Evolutionary conservation across 176 grass and related monocot genomes (phyloP).

Genomic region (Saccharum spontaneum): DNA sequence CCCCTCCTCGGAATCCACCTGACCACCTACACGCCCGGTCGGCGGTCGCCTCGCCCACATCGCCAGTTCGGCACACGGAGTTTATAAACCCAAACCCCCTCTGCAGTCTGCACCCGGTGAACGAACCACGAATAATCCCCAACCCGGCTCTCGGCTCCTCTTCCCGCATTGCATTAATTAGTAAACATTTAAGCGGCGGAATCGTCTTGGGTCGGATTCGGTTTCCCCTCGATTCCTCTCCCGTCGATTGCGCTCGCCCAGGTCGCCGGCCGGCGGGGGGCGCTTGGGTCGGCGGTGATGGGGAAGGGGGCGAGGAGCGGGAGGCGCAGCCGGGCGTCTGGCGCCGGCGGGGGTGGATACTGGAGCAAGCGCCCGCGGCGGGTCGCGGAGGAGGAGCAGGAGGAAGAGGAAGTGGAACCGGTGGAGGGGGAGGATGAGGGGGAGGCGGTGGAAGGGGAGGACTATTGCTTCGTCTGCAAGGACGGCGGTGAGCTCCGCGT

Average conservation of each 20-base stretch:
- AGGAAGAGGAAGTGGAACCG: background rate
- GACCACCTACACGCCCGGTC: background rate
- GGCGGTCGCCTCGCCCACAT: background rate
- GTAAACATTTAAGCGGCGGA: background rate
- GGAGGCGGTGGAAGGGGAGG: background rate
- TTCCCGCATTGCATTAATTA: slow-evolving; percentile 3
- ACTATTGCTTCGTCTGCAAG: slow-evolving; percentile 55
- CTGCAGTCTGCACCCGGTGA: background rate
- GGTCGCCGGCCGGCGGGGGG: background rate
- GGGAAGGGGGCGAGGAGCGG: slow-evolving; percentile 1
- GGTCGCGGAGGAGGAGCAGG: slow-evolving; percentile 1
- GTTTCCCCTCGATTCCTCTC: background rate
- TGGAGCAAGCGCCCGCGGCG: slow-evolving; percentile 22
- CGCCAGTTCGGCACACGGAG: background rate
- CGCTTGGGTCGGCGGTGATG: background rate
- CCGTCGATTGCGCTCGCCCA: background rate
- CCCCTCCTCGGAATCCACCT: no score
- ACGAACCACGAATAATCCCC: background rate
- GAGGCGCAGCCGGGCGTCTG: background rate
- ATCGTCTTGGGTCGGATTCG: background rate
- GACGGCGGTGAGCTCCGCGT: slow-evolving; percentile 47
- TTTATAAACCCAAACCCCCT: background rate
- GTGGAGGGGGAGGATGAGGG: background rate
- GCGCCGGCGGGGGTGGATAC: background rate
- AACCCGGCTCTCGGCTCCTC: background rate